Evolutionary conservation across 805 yeast genomes (phyloP), one percentile per base, ranked within the genome.

Genomic region (Ogataea polymorpha): DNA sequence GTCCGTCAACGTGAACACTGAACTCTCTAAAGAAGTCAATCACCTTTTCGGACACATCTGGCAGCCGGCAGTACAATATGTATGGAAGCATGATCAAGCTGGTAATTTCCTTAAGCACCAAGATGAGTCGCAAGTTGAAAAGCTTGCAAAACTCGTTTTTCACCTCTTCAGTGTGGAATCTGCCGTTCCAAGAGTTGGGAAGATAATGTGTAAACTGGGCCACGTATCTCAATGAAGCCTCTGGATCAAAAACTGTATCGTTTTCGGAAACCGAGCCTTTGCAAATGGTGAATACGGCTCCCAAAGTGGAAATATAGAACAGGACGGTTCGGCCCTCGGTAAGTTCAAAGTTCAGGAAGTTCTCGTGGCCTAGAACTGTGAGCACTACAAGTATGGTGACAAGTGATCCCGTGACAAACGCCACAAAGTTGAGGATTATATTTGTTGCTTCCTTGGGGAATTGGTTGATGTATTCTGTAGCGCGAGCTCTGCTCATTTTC

Each of bases 21-120:
- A 78, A 83, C 44, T 91, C 97, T 41, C 98, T 68, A 61, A 91
- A 87, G 56, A 93, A 93, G 57, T 93, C 98, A 23, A 93, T 77
- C 32, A 93, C 84, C 20, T 78, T 71, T 21, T 85, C 90, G 11
- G 91, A 70, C 18, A 79, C 73, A 37, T 74, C 73, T 3, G 96
- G 88, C 20, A 93, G 67, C 14, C 87, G 78, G 56, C 83, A 80
- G 85, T 96, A 89, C 14, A 93, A 66, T n/a, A 93, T 77, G 46
- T 89, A 85, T 1, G 99, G 99, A 1, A 96, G 82, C 50, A 91
- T 62, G 1, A 91, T 63, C 51, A 93, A 72, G 57, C 96, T 86
- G 24, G 86, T 71, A 24, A 95, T 67, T 61, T 93, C 99, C 55
- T 86, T 76, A 3, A 86, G 37, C 12, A 93, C 73, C 9, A 89